Conservation (phyloP, 495 filamentous ascomycete genomes). For the Trypethelium eluteriae region DNA sequence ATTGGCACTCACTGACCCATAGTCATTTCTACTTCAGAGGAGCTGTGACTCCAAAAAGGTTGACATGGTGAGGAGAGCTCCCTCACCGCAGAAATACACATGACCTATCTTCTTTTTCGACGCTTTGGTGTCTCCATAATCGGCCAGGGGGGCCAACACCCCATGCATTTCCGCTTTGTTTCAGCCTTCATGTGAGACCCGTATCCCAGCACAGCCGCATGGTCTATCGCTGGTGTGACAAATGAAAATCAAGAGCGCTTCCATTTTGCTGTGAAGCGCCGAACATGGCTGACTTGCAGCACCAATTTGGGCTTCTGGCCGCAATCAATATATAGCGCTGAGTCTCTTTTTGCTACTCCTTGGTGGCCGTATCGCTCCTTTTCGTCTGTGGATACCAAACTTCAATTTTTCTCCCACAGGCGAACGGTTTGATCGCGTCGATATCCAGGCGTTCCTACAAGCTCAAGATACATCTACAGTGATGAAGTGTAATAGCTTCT, state of each 20-base stretch:
- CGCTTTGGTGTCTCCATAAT: no score
- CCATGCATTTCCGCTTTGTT: no score
- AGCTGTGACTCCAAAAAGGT: no score
- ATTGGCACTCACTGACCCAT: no score
- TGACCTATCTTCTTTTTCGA: no score
- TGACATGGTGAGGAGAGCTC: no score
- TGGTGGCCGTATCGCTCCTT: not conserved
- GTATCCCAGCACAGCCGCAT: no score
- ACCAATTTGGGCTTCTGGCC: not conserved
- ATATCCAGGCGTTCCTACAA: not conserved
- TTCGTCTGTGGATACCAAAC: not conserved
- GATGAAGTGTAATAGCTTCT: not conserved
- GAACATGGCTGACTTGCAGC: not conserved
- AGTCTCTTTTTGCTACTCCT: not conserved
- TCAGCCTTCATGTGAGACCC: no score
- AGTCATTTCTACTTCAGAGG: no score
- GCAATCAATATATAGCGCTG: not conserved
- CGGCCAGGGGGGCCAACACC: no score
- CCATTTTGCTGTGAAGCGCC: not conserved
- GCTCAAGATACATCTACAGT: not conserved
- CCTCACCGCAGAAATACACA: no score
- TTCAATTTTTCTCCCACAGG: not conserved
- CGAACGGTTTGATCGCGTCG: not conserved
- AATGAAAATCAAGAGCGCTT: not conserved
- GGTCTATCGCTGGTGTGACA: no score